phyloP scores from a whole-genome alignment of 495 filamentous ascomycete genomes.

The Lophium mytilinum region DNA sequence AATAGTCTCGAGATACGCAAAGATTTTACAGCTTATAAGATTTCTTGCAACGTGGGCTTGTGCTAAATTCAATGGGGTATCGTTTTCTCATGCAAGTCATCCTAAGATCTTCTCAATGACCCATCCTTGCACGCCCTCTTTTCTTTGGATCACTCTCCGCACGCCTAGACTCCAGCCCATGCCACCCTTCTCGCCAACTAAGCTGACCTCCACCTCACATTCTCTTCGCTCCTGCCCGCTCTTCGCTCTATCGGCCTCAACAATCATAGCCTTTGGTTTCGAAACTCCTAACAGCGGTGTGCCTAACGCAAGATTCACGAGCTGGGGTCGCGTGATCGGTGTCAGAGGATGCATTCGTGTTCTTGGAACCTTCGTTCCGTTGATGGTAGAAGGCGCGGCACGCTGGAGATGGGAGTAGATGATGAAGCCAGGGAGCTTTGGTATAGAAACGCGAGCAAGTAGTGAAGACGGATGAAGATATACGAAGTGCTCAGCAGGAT shows the following conservation, averaged over 20 bases:
- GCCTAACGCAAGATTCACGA: conserved; percentile 73
- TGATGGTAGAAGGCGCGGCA: conserved; percentile 43
- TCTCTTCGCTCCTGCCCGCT: conserved; percentile 50
- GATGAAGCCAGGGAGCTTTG: conserved; percentile 76
- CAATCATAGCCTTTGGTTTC: conserved; percentile 81
- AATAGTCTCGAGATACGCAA: too few relatives aligned
- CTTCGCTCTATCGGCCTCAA: conserved; percentile 40
- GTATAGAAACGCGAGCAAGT: conserved; percentile 59
- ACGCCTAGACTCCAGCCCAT: conserved; percentile 80
- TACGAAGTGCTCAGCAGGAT: conserved; percentile 48
- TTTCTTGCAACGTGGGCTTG: too few relatives aligned
- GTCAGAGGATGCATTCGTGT: conserved; percentile 86
- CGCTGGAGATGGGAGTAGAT: conserved; percentile 80
- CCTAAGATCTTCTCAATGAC: conserved; percentile 54
- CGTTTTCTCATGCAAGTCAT: background rate
- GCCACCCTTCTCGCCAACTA: conserved; percentile 54
- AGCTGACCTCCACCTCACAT: conserved; percentile 72
- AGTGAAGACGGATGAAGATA: conserved; percentile 81
- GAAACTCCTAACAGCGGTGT: conserved; percentile 79
- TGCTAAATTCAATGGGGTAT: too few relatives aligned
- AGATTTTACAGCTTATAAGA: too few relatives aligned
- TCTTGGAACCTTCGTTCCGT: conserved; percentile 52
- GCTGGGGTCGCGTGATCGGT: conserved; percentile 60
- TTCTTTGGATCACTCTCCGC: conserved; percentile 73
- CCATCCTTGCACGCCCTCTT: conserved; percentile 66